These are phyloP conservation scores for Kwoniella dendrophila DNA, from an alignment of 768 basidiomycete species.

Conservation along the genomic window DNA sequence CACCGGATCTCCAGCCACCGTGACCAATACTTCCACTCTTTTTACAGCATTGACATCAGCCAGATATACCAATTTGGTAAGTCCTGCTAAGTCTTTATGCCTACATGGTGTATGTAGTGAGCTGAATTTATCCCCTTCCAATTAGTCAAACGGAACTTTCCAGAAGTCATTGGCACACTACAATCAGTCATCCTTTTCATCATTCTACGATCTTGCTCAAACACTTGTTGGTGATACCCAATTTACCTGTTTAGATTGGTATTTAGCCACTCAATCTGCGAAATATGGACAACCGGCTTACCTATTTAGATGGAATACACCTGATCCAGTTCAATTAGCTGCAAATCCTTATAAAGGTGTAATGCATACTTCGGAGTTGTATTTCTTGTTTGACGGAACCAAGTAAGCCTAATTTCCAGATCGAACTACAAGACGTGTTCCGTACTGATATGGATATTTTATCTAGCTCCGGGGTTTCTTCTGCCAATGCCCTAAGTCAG, in stretches of 20 bases:
- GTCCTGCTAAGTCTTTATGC: neutral
- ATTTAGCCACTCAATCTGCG: conserved; percentile 21
- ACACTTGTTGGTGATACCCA: conserved; percentile 30
- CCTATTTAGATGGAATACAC: conserved; percentile 16
- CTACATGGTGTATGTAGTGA: neutral
- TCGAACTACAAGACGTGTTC: neutral
- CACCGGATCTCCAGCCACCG: conserved; percentile 18
- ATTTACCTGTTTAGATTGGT: conserved; percentile 31
- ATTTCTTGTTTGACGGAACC: conserved; percentile 35
- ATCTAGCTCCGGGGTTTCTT: conserved; percentile 26
- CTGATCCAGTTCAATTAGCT: conserved; percentile 33
- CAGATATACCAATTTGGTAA: conserved; percentile 26
- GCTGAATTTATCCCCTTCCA: neutral
- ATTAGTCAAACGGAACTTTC: conserved; percentile 31
- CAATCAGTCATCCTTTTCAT: conserved; percentile 15
- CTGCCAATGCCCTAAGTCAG: conserved; percentile 22
- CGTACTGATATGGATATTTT: neutral
- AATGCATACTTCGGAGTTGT: conserved; percentile 35
- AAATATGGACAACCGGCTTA: conserved; percentile 21
- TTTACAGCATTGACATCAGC: conserved; percentile 20
- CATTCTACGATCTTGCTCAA: conserved; percentile 29
- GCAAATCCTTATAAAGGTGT: conserved; percentile 25
- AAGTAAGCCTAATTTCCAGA: conserved; percentile 9
- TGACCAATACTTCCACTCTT: conserved; percentile 24
- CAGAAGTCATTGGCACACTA: conserved; percentile 23